These are phyloP conservation scores for Bifiguratus adelaidae DNA, from an alignment of 192 early-diverging fungal species.

Conservation along the genomic window DNA sequence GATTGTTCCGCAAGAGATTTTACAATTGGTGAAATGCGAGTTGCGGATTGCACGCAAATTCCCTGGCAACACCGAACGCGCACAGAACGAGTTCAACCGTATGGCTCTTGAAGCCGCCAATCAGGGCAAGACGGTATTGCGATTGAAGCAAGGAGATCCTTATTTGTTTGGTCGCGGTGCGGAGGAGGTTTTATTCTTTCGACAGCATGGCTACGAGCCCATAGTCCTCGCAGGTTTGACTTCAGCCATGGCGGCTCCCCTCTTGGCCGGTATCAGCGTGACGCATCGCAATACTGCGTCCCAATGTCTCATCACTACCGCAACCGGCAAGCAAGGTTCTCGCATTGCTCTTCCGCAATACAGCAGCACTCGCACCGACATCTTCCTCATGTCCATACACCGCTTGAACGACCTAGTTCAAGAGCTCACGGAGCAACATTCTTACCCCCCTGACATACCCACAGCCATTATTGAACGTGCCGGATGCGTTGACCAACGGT, in stretches of 20 bases:
- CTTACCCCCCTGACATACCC: slow-evolving; percentile 61
- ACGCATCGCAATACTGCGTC: slow-evolving; percentile 75
- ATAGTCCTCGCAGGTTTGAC: slow-evolving; percentile 59
- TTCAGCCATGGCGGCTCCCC: slow-evolving; percentile 55
- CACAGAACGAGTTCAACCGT: slow-evolving; percentile 72
- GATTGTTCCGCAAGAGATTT: slow-evolving; percentile 55
- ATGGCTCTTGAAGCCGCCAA: slow-evolving; percentile 49
- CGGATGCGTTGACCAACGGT: slow-evolving; percentile 63
- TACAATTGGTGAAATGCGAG: slow-evolving; percentile 35
- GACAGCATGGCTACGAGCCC: slow-evolving; percentile 47
- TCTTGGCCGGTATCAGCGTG: slow-evolving; percentile 56
- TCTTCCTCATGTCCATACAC: slow-evolving; percentile 71
- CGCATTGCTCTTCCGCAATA: slow-evolving; percentile 51
- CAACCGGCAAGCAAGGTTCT: slow-evolving; percentile 52
- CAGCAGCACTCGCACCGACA: slow-evolving; percentile 49
- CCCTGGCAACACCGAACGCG: slow-evolving; percentile 60
- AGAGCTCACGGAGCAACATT: slow-evolving; percentile 35
- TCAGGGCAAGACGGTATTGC: slow-evolving; percentile 62
- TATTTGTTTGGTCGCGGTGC: slow-evolving; percentile 91
- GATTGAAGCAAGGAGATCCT: slow-evolving; percentile 88
- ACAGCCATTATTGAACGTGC: slow-evolving; percentile 80
- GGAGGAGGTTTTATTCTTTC: slow-evolving; percentile 78
- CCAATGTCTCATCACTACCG: slow-evolving; percentile 61
- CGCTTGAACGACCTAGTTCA: slow-evolving; percentile 47
- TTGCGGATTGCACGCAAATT: slow-evolving; percentile 56